Conservation (phyloP, 345 rosid species). For the Turnera subulata region DNA sequence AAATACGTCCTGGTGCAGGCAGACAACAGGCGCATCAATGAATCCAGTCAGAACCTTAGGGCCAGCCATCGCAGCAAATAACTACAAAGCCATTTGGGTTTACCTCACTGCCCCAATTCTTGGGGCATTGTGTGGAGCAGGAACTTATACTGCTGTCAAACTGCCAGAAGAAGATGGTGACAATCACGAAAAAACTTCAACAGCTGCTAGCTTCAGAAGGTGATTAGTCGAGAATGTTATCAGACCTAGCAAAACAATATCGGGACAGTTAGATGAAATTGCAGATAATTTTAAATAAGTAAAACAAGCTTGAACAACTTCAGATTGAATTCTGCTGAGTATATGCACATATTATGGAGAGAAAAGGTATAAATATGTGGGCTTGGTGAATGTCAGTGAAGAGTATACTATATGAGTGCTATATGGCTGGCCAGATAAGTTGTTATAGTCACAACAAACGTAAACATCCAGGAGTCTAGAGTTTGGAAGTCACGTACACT, state of each 20-base stretch:
- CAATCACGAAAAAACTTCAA: conserved; percentile 25
- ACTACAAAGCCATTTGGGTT: conserved; percentile 76
- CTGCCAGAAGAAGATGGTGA: conserved; percentile 56
- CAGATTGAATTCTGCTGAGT: not conserved
- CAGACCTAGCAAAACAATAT: conserved; percentile 3
- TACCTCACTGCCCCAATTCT: conserved; percentile 79
- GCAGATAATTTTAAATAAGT: not conserved
- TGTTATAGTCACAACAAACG: too few species aligned
- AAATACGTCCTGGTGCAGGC: conserved; percentile 33
- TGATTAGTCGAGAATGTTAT: conserved; percentile 14
- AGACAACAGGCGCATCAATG: conserved; percentile 78
- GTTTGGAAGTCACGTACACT: too few species aligned
- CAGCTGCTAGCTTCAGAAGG: conserved; percentile 56
- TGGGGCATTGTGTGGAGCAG: conserved; percentile 86
- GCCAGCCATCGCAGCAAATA: conserved; percentile 84
- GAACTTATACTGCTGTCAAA: conserved; percentile 72
- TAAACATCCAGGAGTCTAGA: too few species aligned
- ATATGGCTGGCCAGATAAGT: too few species aligned
- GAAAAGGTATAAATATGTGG: conserved; percentile 3
- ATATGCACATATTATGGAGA: not conserved
- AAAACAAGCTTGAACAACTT: not conserved
- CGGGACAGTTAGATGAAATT: not conserved
- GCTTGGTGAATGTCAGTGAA: too few species aligned
- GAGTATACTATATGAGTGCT: too few species aligned
- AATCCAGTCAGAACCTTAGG: conserved; percentile 86